These are phyloP conservation scores for Fonsecaea erecta DNA, from an alignment of 2,329 filamentous ascomycete genomes.

Conservation along the genomic window DNA sequence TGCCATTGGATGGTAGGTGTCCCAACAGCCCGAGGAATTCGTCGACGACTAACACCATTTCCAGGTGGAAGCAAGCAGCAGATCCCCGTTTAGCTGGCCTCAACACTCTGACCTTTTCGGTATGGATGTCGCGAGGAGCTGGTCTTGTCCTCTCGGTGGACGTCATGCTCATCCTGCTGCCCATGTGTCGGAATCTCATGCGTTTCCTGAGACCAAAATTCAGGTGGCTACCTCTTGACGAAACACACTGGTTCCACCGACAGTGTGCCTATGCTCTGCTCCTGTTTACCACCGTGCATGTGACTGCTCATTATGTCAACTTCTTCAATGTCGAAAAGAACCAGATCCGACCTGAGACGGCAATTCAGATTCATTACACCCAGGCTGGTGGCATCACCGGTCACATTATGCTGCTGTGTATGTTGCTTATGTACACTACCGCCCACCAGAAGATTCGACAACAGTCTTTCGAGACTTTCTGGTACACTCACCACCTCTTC, in stretches of 20 bases:
- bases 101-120: slow-evolving; percentile 82
- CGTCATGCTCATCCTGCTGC: slow-evolving; percentile 83
- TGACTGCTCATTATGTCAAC: slow-evolving; percentile 88
- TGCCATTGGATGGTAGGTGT: slow-evolving; percentile 77
- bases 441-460: slow-evolving; percentile 92
- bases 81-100: slow-evolving; percentile 73
- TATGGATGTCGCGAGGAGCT: slow-evolving; percentile 95
- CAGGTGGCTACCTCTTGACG: slow-evolving; percentile 87
- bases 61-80: slow-evolving; percentile 75
- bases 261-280: slow-evolving; percentile 90
- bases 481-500: slow-evolving; percentile 99
- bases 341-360: slow-evolving; percentile 78
- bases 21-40: slow-evolving; percentile 31
- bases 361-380: slow-evolving; percentile 88
- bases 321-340: slow-evolving; percentile 93
- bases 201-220: slow-evolving; percentile 84
- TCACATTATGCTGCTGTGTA: slow-evolving; percentile 98
- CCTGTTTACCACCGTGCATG: slow-evolving; percentile 79
- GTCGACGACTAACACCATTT: slow-evolving; percentile 31
- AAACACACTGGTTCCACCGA: slow-evolving; percentile 95
- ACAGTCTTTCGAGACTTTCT: slow-evolving; percentile 97
- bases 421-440: slow-evolving; percentile 97
- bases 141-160: slow-evolving; percentile 85
- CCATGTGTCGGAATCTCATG: slow-evolving; percentile 91
- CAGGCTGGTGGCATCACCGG: slow-evolving; percentile 91